phyloP scores from a whole-genome alignment of 2,329 filamentous ascomycete genomes.

The Fusarium torreyae region DNA sequence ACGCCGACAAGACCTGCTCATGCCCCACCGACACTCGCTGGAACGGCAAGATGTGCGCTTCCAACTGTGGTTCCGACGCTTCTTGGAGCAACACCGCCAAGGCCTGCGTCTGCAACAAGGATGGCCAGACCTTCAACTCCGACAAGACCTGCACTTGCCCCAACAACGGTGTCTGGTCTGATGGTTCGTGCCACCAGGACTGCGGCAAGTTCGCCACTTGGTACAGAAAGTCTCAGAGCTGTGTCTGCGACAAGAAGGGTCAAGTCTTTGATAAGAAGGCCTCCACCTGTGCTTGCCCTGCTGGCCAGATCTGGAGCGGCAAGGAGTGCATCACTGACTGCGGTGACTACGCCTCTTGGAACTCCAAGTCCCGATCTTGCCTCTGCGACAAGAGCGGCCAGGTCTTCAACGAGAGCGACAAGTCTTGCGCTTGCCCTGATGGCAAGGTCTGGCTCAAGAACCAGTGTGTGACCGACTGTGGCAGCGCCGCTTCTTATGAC shows the following conservation, averaged over 20 bases:
- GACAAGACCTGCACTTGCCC: constrained; percentile 2
- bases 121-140: not conserved
- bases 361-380: not conserved
- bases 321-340: not conserved
- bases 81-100: not conserved
- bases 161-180: not conserved
- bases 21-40: constrained; percentile 1
- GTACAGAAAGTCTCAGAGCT: constrained; percentile 3
- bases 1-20: not conserved
- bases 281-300: not conserved
- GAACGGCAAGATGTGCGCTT: not conserved
- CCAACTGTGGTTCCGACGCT: not conserved
- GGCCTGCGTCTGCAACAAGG: constrained; percentile 2
- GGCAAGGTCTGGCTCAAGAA: not conserved
- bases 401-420: not conserved
- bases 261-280: not conserved
- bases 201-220: constrained; percentile 9
- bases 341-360: not conserved
- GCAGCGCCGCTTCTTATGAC: not conserved
- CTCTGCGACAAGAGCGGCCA: constrained; percentile 1
- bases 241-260: constrained; percentile 17
- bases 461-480: not conserved
- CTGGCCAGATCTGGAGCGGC: not conserved
- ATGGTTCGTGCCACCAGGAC: constrained; percentile 10
- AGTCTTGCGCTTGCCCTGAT: not conserved